Base-by-base conservation (phyloP, 2,329 filamentous ascomycete genomes). In the Alternaria sp. region DNA sequence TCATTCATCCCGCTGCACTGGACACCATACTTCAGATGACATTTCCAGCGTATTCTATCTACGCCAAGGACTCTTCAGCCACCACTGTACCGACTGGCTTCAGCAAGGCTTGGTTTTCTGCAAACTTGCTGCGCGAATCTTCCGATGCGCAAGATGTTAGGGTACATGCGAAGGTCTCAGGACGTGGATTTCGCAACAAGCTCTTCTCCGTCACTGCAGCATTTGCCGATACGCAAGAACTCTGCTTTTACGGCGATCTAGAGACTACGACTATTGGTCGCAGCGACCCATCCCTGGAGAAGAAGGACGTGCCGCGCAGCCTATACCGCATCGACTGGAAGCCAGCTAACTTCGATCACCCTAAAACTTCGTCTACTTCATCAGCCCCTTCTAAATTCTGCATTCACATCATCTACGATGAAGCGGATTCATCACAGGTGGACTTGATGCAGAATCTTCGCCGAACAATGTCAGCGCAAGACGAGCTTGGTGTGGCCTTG, bases 1-100 rank as follows among this genome's bases (percentile, higher is more conserved):
- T 71, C 9, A 61, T 72, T n/a, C 70, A 72, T 47, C 70, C 70
- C 2, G 55, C 61, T 10, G 53, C 65, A 1, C 54, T 72, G 6
- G 70, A 72, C 43, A 63, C 54, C 1, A 67, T 72, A 6, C 45
- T 72, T 8, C 68, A 71, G 30, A 61, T 60, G 21, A 64, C 60
- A 2, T 66, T 68, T 18, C 66, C 66, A 6, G 60, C 66, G 0
- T 62, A 61, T 23, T 57, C 61, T 1, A 67, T 71, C 8, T 63
- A 61, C 20, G 45, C 61, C 10, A 61, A 63, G 9, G 47, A 45
- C 12, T 30, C 61, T 28, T 58, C 59, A 3, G 56, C 54, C 6
- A 64, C 66, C 5, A 66, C 63, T 3, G 63, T 68, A 5, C 66
- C 66, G 3, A 68, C 63, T 9, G 63, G 66, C 2, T 63, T 68